Conservation (phyloP, 2,329 filamentous ascomycete species). For the Penicillium sp. region DNA sequence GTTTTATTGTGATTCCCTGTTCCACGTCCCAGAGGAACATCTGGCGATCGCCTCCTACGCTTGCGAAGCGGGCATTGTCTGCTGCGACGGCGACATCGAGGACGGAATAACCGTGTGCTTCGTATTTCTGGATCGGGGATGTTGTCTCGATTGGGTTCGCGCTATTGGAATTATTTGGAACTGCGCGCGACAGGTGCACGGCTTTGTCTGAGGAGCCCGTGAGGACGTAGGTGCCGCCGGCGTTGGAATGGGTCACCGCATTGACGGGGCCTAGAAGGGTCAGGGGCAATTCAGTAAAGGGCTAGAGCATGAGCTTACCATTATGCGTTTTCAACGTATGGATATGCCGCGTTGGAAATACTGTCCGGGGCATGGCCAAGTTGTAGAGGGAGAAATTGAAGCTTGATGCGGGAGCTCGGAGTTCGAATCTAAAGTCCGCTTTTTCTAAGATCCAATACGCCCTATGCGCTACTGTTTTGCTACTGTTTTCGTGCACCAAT, state of each 20-base stretch:
- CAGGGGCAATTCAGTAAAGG: background rate
- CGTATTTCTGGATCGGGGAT: constrained; percentile 80
- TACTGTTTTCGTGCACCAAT: background rate
- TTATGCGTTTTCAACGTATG: constrained; percentile 49
- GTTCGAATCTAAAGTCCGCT: background rate
- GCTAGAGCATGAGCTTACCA: constrained; percentile 30
- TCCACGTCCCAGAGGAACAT: constrained; percentile 96
- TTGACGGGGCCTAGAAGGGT: constrained; percentile 64
- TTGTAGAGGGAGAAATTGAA: constrained; percentile 6
- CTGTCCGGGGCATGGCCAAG: constrained; percentile 24
- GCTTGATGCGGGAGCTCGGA: constrained; percentile 16
- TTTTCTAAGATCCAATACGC: background rate
- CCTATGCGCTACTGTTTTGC: background rate
- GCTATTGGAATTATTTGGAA: constrained; percentile 42
- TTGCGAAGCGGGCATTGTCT: constrained; percentile 83
- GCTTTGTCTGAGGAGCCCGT: constrained; percentile 83
- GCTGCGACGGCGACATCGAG: constrained; percentile 72
- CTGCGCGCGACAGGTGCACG: constrained; percentile 78
- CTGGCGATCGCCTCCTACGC: constrained; percentile 83
- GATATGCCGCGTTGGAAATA: constrained; percentile 42
- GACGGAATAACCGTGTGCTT: constrained; percentile 89
- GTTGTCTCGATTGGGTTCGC: constrained; percentile 36
- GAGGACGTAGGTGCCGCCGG: constrained; percentile 75
- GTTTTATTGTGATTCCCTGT: constrained; percentile 72
- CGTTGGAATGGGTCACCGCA: constrained; percentile 71